Evolutionary conservation across 768 basidiomycete species (phyloP).

Genomic region (Suillus hirtellus): DNA sequence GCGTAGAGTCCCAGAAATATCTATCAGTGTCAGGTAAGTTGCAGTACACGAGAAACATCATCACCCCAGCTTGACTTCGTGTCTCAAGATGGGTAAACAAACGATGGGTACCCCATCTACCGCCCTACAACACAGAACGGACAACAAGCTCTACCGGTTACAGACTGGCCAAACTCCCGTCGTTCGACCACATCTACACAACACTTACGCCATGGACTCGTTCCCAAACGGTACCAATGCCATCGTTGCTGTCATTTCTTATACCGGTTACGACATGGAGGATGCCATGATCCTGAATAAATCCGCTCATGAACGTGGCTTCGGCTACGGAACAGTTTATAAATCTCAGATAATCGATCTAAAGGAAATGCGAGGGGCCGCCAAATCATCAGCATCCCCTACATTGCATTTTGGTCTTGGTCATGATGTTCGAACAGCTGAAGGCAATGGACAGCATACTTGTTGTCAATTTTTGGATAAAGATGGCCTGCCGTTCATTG

Average conservation of each 20-base stretch:
- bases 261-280: conserved; percentile 99
- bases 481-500: conserved; percentile 86
- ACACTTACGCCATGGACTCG: conserved; percentile 95
- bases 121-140: conserved; percentile 86
- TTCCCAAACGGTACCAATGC: conserved; percentile 99
- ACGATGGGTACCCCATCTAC: conserved; percentile 99
- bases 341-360: conserved; percentile 92
- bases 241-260: conserved; percentile 98
- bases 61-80: neutral
- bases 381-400: conserved; percentile 54
- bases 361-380: conserved; percentile 71
- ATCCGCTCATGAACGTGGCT: conserved; percentile 96
- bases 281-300: conserved; percentile 99
- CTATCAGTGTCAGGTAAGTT: conserved; percentile 83
- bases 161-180: conserved; percentile 95
- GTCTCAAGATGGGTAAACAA: conserved; percentile 95
- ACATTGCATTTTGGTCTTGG: conserved; percentile 91
- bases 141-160: conserved; percentile 96
- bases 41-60: neutral
- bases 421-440: conserved; percentile 61
- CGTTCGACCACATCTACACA: conserved; percentile 89
- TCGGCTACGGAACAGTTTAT: conserved; percentile 95
- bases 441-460: conserved; percentile 46
- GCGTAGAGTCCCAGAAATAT: conserved; percentile 84
- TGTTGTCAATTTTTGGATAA: conserved; percentile 59